Conservation (phyloP, 257 asterid species). For the Plantago elongata region DNA sequence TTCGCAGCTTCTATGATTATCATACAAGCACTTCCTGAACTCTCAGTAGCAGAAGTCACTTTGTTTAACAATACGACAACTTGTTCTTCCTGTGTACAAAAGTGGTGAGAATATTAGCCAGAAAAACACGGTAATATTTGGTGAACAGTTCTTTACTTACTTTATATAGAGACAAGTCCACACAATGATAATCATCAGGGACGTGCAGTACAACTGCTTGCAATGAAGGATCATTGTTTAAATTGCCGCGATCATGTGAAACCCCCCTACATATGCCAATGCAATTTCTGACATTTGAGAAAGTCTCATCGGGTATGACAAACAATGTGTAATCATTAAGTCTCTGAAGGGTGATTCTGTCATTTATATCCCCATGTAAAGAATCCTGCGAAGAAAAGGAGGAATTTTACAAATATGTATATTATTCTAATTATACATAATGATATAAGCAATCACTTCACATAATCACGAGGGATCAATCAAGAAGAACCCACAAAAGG, state of each 20-base stretch:
- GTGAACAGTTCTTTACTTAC: conserved; percentile 32
- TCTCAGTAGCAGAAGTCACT: conserved; percentile 47
- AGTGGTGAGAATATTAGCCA: conserved; percentile 24
- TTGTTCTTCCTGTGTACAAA: conserved; percentile 72
- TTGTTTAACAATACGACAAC: conserved; percentile 65
- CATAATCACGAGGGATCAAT: conserved; percentile 11
- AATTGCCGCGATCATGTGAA: conserved; percentile 39
- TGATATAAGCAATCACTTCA: conserved; percentile 8
- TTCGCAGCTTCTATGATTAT: conserved; percentile 61
- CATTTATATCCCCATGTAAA: conserved; percentile 25
- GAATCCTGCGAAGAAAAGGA: conserved; percentile 40
- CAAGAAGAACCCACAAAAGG: no score
- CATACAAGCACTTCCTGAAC: conserved; percentile 76
- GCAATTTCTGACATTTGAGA: conserved; percentile 56
- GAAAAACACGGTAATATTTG: conserved; percentile 17
- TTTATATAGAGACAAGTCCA: conserved; percentile 75
- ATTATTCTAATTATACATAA: neutral
- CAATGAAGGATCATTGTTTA: conserved; percentile 33
- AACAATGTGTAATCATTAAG: conserved; percentile 64
- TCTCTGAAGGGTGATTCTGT: conserved; percentile 32
- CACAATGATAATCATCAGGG: conserved; percentile 78
- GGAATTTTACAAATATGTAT: conserved; percentile 11
- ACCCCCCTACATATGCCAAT: conserved; percentile 70
- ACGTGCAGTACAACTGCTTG: conserved; percentile 62
- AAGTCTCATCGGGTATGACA: conserved; percentile 64